phyloP scores from a whole-genome alignment of 768 basidiomycete species.

The Suillus brevipes region DNA sequence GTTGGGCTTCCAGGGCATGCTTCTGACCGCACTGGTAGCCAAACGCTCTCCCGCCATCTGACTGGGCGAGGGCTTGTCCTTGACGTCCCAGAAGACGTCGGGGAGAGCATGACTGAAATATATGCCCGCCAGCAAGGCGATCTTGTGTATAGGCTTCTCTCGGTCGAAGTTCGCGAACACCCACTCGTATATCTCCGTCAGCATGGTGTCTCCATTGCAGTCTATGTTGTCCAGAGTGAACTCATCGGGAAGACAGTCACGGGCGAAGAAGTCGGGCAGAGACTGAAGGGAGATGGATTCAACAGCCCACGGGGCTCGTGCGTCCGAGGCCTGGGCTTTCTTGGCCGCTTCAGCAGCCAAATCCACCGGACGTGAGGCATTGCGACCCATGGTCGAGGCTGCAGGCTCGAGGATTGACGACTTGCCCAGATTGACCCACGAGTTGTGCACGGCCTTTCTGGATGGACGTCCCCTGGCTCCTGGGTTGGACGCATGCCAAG shows the following conservation, averaged over 20 bases:
- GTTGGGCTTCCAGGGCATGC: background rate
- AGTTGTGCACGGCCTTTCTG: background rate
- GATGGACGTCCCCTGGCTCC: background rate
- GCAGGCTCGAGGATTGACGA: background rate
- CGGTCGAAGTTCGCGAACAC: background rate
- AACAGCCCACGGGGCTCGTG: background rate
- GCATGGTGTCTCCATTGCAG: background rate
- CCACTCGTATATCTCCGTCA: background rate
- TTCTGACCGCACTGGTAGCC: rapidly evolving
- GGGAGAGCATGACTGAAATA: background rate
- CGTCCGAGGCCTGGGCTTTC: background rate
- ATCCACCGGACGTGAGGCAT: rapidly evolving
- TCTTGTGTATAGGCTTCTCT: background rate
- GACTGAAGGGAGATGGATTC: background rate
- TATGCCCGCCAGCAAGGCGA: background rate
- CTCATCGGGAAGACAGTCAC: too few relatives aligned
- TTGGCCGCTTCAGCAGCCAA: background rate
- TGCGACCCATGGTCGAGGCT: background rate
- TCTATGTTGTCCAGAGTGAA: too few relatives aligned
- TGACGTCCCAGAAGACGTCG: background rate
- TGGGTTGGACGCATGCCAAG: background rate
- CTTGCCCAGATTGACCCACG: too few relatives aligned
- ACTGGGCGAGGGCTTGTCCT: background rate
- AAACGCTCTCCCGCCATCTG: rapidly evolving
- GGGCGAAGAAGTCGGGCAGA: background rate